These are phyloP conservation scores for Populus tomentosa DNA, from an alignment of 441 rosid species.

Conservation along the genomic window DNA sequence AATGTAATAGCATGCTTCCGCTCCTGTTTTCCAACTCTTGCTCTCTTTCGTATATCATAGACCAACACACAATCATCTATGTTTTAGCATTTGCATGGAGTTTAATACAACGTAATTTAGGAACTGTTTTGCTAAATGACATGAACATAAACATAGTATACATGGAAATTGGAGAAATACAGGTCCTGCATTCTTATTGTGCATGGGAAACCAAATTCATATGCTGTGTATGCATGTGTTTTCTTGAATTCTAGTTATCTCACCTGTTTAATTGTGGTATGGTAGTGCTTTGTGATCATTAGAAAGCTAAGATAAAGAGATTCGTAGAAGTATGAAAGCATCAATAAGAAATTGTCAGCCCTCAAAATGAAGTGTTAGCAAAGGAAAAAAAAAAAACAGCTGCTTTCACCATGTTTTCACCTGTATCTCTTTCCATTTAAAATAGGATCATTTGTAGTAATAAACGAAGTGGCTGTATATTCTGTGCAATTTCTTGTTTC, in stretches of 20 bases:
- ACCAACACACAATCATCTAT: background rate
- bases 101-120: background rate
- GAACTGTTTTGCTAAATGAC: background rate
- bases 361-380: background rate
- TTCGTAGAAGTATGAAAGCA: background rate
- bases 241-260: background rate
- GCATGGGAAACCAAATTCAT: background rate
- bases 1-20: background rate
- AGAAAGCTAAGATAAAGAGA: background rate
- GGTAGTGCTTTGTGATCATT: background rate
- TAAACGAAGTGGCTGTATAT: background rate
- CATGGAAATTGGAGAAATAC: background rate
- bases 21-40: background rate
- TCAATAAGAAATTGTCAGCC: background rate
- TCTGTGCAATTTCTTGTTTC: background rate
- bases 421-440: background rate
- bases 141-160: too few species aligned
- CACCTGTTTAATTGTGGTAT: background rate
- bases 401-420: background rate
- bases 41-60: background rate
- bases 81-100: background rate
- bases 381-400: background rate
- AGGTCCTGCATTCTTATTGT: background rate
- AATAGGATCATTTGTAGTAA: background rate
- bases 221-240: background rate